Evolutionary conservation across 2,329 filamentous ascomycete genomes (phyloP), one percentile per base, ranked within the genome.

Genomic region (Arthroderma sp.): DNA sequence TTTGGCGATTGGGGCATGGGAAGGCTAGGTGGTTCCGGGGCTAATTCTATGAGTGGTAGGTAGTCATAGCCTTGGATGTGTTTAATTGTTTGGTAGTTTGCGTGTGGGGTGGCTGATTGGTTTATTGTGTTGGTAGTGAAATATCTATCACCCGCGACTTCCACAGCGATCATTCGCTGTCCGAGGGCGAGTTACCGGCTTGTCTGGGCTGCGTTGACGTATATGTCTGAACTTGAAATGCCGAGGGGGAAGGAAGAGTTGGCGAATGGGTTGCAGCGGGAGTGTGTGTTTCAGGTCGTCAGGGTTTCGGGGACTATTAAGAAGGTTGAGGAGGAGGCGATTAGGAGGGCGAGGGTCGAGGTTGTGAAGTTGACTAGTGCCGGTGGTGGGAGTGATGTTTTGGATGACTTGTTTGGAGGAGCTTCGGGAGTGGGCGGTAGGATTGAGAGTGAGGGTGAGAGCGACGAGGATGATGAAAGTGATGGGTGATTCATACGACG

Each of bases 291-390:
- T 50, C 79, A 82, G 38, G 87, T 98, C 9, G 77, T 94, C 5
- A 75, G 85, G 49, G 86, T 95, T 9, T 91, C 85, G 52, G 91
- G 89, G 10, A 98, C 91, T 3, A 94, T 98, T 57, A 82, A 81
- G 54, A 94, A 94, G 64, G 82, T 80, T 2, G 88, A 96, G 64
- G 81, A 94, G 59, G 88, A 94, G 63, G 86, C 87, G 32, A 83
- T 96, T 55, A 74, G 80, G 3, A 73, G 85, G 48, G 85, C 86
- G 36, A 80, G 83, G 53, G 70, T 73, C 46, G 74, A 86, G 46
- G 80, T 94, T 48, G 68, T 83, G 37, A 74, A 78, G 29, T 79
- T 82, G 43, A 75, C 74, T 57, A 74, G 73, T 29, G 69, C 62
- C 38, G 66, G 65, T 48, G 66, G 59, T 9, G 65, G 66, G 36